phyloP scores from a whole-genome alignment of 2,329 filamentous ascomycete genomes.

The Capronia americana region DNA sequence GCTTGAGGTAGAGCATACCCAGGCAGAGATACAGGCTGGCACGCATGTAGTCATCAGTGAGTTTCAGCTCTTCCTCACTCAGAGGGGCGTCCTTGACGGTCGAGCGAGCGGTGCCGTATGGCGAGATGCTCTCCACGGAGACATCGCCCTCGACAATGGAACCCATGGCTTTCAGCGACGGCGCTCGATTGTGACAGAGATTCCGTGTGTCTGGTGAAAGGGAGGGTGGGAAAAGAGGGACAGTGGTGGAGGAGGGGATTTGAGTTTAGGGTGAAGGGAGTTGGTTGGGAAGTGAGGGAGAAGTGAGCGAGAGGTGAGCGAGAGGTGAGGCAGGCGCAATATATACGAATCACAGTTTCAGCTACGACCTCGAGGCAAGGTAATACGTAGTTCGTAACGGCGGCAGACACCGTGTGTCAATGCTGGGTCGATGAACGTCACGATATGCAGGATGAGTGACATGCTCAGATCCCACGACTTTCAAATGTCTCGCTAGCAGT shows the following conservation, averaged over 20 bases:
- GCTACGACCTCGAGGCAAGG: neutral
- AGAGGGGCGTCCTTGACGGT: slow-evolving; percentile 69
- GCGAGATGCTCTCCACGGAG: slow-evolving; percentile 63
- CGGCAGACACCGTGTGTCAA: slow-evolving; percentile 8
- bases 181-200: slow-evolving; percentile 3
- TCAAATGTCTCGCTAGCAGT: neutral
- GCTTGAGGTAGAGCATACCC: slow-evolving; percentile 79
- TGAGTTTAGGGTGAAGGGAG: neutral
- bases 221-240: slow-evolving; percentile 8
- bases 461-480: neutral
- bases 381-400: neutral
- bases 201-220: neutral
- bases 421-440: neutral
- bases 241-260: neutral
- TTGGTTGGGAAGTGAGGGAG: neutral
- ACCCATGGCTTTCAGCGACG: slow-evolving; percentile 27
- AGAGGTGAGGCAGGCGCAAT: slow-evolving; percentile 1
- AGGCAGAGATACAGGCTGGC: slow-evolving; percentile 76
- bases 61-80: slow-evolving; percentile 68
- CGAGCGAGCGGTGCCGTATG: slow-evolving; percentile 70
- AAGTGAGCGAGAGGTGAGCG: neutral
- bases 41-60: slow-evolving; percentile 75
- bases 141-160: slow-evolving; percentile 39
- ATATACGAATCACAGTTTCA: slow-evolving; percentile 9
- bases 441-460: slow-evolving; percentile 2